Percentiles rank a stretch among this genome's conserved stretches.
Evolutionary conservation across 2,329 filamentous ascomycete species (phyloP).

Genomic region (Sordariomycetes sp.): DNA sequence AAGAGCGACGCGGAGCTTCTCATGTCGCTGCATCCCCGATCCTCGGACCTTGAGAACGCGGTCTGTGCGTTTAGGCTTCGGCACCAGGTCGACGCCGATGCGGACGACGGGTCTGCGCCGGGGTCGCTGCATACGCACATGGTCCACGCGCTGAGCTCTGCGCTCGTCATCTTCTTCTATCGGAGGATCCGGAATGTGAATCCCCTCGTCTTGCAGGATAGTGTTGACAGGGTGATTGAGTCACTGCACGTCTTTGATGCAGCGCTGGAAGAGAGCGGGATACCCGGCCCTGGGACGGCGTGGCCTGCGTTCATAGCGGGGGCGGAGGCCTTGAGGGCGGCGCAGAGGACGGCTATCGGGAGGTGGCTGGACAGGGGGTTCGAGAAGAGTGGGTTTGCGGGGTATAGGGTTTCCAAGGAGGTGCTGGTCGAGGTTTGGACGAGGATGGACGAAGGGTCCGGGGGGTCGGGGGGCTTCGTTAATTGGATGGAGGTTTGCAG

Average conservation of each 20-base stretch:
- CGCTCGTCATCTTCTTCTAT: slow-evolving; percentile 30
- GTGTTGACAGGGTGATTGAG: slow-evolving; percentile 2
- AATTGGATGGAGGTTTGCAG: neutral
- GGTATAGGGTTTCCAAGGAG: neutral
- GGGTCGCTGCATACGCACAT: slow-evolving; percentile 9
- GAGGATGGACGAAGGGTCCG: neutral
- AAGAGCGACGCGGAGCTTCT: neutral
- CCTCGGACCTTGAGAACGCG: neutral
- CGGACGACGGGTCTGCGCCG: slow-evolving; percentile 1
- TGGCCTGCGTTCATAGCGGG: slow-evolving; percentile 7
- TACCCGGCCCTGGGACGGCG: slow-evolving; percentile 5
- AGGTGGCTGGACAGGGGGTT: neutral
- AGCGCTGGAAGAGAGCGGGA: slow-evolving; percentile 3
- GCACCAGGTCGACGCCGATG: neutral
- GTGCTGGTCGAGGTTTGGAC: neutral
- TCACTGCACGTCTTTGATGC: slow-evolving; percentile 5
- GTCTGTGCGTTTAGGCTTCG: neutral
- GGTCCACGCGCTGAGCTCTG: slow-evolving; percentile 24
- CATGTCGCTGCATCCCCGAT: neutral
- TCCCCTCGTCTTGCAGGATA: slow-evolving; percentile 5
- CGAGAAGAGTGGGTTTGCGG: neutral
- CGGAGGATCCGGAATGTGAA: slow-evolving; percentile 16
- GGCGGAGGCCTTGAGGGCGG: slow-evolving; percentile 4
- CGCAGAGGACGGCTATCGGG: neutral
- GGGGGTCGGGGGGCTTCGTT: neutral